phyloP scores from a whole-genome alignment of 306 rosid species.

The Cucurbita pepo region DNA sequence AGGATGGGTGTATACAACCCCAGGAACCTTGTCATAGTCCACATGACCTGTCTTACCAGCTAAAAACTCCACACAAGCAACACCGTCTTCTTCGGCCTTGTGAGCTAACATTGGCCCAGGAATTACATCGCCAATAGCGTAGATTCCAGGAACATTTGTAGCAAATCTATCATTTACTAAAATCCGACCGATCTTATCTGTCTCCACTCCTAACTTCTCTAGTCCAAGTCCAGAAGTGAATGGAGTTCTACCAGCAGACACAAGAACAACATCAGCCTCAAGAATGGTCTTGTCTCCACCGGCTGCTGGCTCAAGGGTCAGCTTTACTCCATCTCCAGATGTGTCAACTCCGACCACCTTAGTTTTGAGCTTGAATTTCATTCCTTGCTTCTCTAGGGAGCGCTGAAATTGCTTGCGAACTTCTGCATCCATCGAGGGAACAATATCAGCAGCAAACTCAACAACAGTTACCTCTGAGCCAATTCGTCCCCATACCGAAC shows the following conservation, averaged over 20 bases:
- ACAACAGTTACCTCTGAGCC: conserved; percentile 90
- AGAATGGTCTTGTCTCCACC: conserved; percentile 70
- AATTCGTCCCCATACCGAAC: conserved; percentile 91
- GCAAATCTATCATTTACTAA: conserved; percentile 63
- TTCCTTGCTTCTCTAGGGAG: conserved; percentile 86
- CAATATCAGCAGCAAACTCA: conserved; percentile 85
- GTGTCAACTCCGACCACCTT: conserved; percentile 85
- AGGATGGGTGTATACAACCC: conserved; percentile 86
- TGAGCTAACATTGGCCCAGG: conserved; percentile 99
- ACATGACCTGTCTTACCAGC: conserved; percentile 97
- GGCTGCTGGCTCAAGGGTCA: conserved; percentile 84
- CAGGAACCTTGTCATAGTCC: conserved; percentile 97
- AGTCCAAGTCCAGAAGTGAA: conserved; percentile 75
- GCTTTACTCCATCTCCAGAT: conserved; percentile 77
- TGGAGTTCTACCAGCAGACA: conserved; percentile 91
- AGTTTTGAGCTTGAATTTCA: conserved; percentile 84
- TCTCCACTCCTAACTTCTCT: conserved; percentile 80
- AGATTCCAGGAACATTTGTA: conserved; percentile 64
- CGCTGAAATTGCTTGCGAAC: conserved; percentile 93
- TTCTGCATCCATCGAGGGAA: conserved; percentile 88
- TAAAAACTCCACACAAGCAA: conserved; percentile 91
- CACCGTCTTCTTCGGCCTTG: conserved; percentile 98
- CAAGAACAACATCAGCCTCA: conserved; percentile 92
- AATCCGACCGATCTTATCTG: conserved; percentile 68
- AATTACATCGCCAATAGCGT: conserved; percentile 92